A percentile compares a stretch with the other conserved stretches of the same genome.
Evolutionary conservation across 1,139 yeast genomes (phyloP).

Genomic region (Scheffersomyces segobiensis): DNA sequence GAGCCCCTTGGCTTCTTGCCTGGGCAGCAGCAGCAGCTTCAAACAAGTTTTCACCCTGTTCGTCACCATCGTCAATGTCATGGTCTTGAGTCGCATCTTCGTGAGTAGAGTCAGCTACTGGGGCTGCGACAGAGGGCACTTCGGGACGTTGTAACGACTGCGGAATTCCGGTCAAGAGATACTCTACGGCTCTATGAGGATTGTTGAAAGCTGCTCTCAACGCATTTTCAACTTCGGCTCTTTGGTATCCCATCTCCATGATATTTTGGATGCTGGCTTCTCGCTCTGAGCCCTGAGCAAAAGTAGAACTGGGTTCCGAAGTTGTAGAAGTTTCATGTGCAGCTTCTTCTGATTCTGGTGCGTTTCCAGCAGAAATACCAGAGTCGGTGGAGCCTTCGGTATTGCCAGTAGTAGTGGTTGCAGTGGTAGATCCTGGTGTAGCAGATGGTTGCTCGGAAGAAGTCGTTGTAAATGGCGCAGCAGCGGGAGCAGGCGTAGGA

Average conservation of each 20-base stretch:
- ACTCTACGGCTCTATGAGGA: conserved; percentile 98
- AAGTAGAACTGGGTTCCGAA: conserved; percentile 40
- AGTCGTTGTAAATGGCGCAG: conserved; percentile 8
- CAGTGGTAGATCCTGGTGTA: conserved; percentile 20
- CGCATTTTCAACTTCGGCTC: conserved; percentile 86
- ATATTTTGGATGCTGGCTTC: conserved; percentile 74
- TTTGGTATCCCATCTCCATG: conserved; percentile 95
- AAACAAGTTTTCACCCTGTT: conserved; percentile 54
- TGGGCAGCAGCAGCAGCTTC: conserved; percentile 66
- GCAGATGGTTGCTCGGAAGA: conserved; percentile 14
- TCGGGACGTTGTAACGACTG: conserved; percentile 49
- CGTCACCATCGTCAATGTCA: conserved; percentile 23
- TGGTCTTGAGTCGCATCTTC: conserved; percentile 21
- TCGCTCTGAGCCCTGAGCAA: conserved; percentile 65
- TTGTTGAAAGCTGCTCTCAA: conserved; percentile 94
- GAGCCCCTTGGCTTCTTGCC: conserved; percentile 18
- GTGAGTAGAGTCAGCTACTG: conserved; percentile 19
- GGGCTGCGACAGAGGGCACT: conserved; percentile 24
- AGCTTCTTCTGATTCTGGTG: conserved; percentile 15
- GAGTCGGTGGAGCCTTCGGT: conserved; percentile 4
- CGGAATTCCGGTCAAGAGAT: conserved; percentile 87
- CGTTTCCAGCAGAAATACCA: conserved; percentile 1
- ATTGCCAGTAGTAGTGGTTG: conserved; percentile 8
- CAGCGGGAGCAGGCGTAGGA: conserved; percentile 16
- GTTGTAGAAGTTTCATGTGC: conserved; percentile 14